Base-by-base conservation (phyloP, 2,329 filamentous ascomycete genomes). In the Cladophialophora carrionii region DNA sequence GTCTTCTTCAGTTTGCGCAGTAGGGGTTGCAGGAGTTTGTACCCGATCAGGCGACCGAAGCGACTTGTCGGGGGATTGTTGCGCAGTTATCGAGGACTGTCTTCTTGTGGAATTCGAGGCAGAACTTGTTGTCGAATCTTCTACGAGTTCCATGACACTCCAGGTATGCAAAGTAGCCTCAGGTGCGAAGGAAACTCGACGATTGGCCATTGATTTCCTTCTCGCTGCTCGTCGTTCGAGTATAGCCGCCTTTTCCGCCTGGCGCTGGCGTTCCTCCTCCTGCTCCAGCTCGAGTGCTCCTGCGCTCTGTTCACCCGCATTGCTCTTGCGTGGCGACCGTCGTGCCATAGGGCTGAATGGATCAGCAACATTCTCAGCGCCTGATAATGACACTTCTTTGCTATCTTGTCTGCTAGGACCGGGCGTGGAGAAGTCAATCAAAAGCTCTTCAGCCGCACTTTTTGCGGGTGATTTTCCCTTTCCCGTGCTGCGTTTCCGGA, bases 131-230 rank as follows among this genome's bases (percentile, higher is more conserved):
- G 92, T 96, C 22, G 91, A 91, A 75, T 97, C 93, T 73, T 93
- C 92, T 75, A 88, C 85, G 68, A 93, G 90, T 74, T 98, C 94
- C 52, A 97, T 87, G 62, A 95, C 93, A 74, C 98, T 93, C 84
- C 96, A 98, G 0, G 95, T 99, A 76, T 99, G 95, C 41, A 99
- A 83, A 3, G 95, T 99, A 12, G 95, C 95, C 78, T 99, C 95
- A 0, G 95, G 95, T 4, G 95, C 95, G 77, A 99, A 99, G 0
- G 94, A 98, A 37, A 99, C 95, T 74, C 95, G 88, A 73, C 95
- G 88, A 76, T 95, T 96, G 55, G 94, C 92, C 63, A 96, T 84
- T 20, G 93, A 97, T 76, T 98, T 98, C 71, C 95, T 86, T 68
- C 95, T 88, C 52, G 92, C 93, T 76, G 96, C 95, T 71, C 92